Conservation (phyloP, 2,329 filamentous ascomycete genomes). For the Epichloe elymi region DNA sequence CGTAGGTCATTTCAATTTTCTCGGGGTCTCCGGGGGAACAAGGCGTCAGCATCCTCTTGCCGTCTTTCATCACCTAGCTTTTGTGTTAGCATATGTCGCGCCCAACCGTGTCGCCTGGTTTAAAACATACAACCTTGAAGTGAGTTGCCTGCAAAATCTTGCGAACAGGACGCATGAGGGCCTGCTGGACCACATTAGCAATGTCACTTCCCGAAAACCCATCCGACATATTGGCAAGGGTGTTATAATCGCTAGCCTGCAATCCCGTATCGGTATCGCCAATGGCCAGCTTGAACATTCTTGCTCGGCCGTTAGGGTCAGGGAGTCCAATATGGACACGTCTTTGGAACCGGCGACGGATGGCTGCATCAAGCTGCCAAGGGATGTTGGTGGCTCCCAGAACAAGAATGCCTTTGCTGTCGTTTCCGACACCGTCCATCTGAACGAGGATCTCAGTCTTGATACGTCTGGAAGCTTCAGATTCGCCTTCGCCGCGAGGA, state of each 20-base stretch:
- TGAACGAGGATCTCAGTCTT: constrained; percentile 97
- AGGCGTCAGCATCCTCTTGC: constrained; percentile 59
- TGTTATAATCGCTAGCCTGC: constrained; percentile 62
- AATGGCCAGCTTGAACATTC: constrained; percentile 92
- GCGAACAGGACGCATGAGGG: constrained; percentile 91
- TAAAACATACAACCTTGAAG: constrained; percentile 67
- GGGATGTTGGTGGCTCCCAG: constrained; percentile 96
- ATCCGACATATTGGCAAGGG: constrained; percentile 69
- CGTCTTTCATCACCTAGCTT: constrained; percentile 55
- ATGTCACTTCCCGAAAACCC: constrained; percentile 97
- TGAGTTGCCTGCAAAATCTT: constrained; percentile 97
- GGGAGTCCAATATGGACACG: constrained; percentile 92
- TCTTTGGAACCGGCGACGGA: constrained; percentile 88
- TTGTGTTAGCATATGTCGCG: constrained; percentile 8
- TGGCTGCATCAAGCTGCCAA: constrained; percentile 95
- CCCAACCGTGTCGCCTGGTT: neutral
- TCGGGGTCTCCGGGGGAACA: constrained; percentile 84
- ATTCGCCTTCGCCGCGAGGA: constrained; percentile 86
- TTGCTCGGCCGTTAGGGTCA: constrained; percentile 73
- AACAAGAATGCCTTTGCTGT: constrained; percentile 86
- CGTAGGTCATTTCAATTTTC: constrained; percentile 89
- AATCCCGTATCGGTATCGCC: constrained; percentile 84
- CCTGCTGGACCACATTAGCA: constrained; percentile 86
- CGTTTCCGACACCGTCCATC: constrained; percentile 97
- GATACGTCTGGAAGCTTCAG: constrained; percentile 91